A percentile compares a stretch with the other conserved stretches of the same genome.
phyloP scores from a whole-genome alignment of 352 stramenopile genomes.

The Phytophthora melonis region DNA sequence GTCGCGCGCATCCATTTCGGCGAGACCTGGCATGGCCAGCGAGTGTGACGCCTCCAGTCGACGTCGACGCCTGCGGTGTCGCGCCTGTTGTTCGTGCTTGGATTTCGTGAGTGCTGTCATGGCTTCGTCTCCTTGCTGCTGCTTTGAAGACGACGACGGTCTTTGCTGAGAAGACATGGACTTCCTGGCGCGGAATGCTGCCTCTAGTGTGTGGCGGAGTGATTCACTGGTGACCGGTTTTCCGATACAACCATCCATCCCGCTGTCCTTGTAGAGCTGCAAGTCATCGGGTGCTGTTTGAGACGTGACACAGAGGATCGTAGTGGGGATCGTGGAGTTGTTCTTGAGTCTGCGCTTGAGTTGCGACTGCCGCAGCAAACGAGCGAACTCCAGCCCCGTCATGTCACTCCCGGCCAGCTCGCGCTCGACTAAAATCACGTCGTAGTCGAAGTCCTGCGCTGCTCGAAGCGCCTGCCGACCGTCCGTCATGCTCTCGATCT shows the following conservation, averaged over 20 bases:
- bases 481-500: constrained; percentile 72
- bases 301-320: constrained; percentile 79
- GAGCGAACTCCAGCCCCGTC: constrained; percentile 82
- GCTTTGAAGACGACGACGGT: not conserved
- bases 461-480: constrained; percentile 58
- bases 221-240: constrained; percentile 79
- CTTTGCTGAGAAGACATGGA: not conserved
- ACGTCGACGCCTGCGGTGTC: constrained; percentile 42
- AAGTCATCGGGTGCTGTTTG: constrained; percentile 76
- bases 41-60: constrained; percentile 53
- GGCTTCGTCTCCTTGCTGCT: constrained; percentile 26
- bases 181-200: constrained; percentile 54
- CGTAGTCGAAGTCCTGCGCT: constrained; percentile 69
- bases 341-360: constrained; percentile 54
- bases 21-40: constrained; percentile 57
- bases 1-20: constrained; percentile 59
- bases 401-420: constrained; percentile 53
- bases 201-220: constrained; percentile 81
- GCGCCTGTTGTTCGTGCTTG: constrained; percentile 53
- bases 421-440: constrained; percentile 88
- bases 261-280: constrained; percentile 87
- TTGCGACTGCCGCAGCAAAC: constrained; percentile 82
- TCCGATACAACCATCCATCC: constrained; percentile 93
- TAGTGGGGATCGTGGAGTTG: constrained; percentile 17
- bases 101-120: constrained; percentile 53